Base-by-base conservation (phyloP, 225 moss, liverwort and hornwort genomes). In the Bryum argenteum region DNA sequence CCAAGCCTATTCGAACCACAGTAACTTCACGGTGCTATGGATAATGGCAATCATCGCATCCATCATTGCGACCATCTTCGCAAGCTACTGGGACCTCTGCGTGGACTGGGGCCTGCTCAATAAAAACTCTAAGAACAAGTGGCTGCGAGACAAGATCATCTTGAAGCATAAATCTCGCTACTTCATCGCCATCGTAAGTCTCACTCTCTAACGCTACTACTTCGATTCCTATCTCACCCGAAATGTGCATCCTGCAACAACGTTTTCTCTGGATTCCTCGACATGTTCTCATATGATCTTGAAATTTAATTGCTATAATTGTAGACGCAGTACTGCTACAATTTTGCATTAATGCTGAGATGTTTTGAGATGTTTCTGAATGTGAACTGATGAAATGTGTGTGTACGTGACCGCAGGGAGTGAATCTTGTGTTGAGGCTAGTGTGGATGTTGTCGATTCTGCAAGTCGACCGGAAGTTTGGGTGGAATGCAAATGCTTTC, bases 81-180 rank as follows among this genome's bases (percentile, higher is more conserved):
- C 85, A 40, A 76, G 82, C 43, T 91, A 91, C 73, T 94, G 94
- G 94, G 91, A 94, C 71, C 71, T 94, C 33, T 90, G 82, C 13
- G 76, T 85, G 17, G 94, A 94, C 56, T 94, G 91, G 91, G 91
- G 94, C 3, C 82, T 94, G 37, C 86, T 94, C 33, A 73, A 82
- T 2, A 78, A 58, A 37, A 24, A 85, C 0, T 90, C 94, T 0
- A 75, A 6, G 39, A 90, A 94, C 81, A 90, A 81, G 20, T 91
- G 91, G 94, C 78, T 91, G 2, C 67, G 90, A 54, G 90, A 94
- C 71, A 82, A 87, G 65, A 87, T 94, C 63, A 89, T 91, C 67
- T 84, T 88, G 21, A 85, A 82, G 65, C 79, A 61, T 1, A 85
- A 91, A 58, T 79, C 73, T 50, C 63, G 19, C 55, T 73, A 78